Conservation (phyloP, 768 basidiomycete genomes). For the Hygrocybe coccinea region DNA sequence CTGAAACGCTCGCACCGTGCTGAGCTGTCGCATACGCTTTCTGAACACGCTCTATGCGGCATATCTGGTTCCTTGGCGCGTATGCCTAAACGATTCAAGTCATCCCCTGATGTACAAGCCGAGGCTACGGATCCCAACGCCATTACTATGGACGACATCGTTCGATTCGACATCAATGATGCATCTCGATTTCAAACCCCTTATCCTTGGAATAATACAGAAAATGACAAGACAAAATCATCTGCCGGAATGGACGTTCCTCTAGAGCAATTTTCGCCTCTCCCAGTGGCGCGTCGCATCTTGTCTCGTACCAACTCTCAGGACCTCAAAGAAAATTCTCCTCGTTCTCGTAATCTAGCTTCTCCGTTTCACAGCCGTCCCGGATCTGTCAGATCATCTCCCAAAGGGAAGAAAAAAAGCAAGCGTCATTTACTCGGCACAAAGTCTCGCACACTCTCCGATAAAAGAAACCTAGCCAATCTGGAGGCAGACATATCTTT, state of each 20-base stretch:
- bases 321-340: constrained; percentile 19
- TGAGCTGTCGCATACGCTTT: not conserved
- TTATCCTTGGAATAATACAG: constrained; percentile 26
- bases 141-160: not conserved
- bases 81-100: constrained; percentile 33
- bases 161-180: not conserved
- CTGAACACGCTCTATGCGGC: not conserved
- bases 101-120: constrained; percentile 8
- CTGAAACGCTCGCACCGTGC: constrained; percentile 45
- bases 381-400: constrained; percentile 36
- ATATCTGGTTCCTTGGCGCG: constrained; percentile 22
- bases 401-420: constrained; percentile 20
- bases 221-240: constrained; percentile 20
- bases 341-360: constrained; percentile 27
- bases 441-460: constrained; percentile 1
- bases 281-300: constrained; percentile 34
- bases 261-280: constrained; percentile 39
- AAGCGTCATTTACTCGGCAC: not conserved
- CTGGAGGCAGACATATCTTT: not conserved
- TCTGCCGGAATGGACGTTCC: constrained; percentile 17
- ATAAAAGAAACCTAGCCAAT: not conserved
- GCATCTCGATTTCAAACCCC: constrained; percentile 18
- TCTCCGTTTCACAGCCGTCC: constrained; percentile 48
- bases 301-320: constrained; percentile 31
- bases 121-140: not conserved